These are phyloP conservation scores for Arachnomyces sp. DNA, from an alignment of 2,329 filamentous ascomycete genomes.

Conservation along the genomic window DNA sequence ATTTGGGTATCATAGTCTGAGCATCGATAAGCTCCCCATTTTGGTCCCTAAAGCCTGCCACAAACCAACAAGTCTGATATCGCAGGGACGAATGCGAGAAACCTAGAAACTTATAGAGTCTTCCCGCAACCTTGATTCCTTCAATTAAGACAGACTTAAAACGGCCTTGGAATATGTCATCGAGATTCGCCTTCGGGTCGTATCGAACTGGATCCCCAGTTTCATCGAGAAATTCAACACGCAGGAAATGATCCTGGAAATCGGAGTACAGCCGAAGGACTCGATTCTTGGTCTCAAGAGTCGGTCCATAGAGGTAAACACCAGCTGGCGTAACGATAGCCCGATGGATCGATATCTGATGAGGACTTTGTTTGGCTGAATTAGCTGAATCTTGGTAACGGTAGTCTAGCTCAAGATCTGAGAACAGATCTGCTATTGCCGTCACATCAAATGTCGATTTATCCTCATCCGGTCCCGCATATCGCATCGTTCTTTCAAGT, in stretches of 20 bases:
- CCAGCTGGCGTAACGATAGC: slow-evolving; percentile 53
- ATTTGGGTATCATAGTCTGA: slow-evolving; percentile 32
- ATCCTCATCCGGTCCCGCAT: slow-evolving; percentile 45
- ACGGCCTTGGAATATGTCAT: slow-evolving; percentile 46
- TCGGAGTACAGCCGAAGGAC: slow-evolving; percentile 58
- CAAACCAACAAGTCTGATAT: slow-evolving; percentile 59
- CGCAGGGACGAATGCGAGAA: slow-evolving; percentile 74
- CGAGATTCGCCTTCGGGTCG: slow-evolving; percentile 43
- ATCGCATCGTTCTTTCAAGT: slow-evolving; percentile 46
- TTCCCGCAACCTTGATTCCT: slow-evolving; percentile 57
- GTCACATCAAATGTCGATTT: slow-evolving; percentile 33
- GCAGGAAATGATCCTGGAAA: slow-evolving; percentile 55
- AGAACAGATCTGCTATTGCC: slow-evolving; percentile 35
- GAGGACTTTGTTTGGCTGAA: slow-evolving; percentile 15
- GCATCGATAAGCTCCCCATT: slow-evolving; percentile 26
- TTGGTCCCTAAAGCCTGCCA: slow-evolving; percentile 35
- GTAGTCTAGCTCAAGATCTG: slow-evolving; percentile 2
- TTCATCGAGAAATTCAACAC: slow-evolving; percentile 68
- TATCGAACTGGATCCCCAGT: slow-evolving; percentile 56
- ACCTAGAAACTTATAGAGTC: slow-evolving; percentile 59
- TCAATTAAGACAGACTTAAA: slow-evolving; percentile 53
- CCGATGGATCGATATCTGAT: slow-evolving; percentile 47
- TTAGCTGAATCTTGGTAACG: slow-evolving; percentile 1
- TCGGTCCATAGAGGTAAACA: slow-evolving; percentile 40
- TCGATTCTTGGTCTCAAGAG: slow-evolving; percentile 58